Percentiles rank a stretch among this genome's conserved stretches.
Conservation (phyloP, 164 flowering plant genomes). For the Vitis rotundifolia region DNA sequence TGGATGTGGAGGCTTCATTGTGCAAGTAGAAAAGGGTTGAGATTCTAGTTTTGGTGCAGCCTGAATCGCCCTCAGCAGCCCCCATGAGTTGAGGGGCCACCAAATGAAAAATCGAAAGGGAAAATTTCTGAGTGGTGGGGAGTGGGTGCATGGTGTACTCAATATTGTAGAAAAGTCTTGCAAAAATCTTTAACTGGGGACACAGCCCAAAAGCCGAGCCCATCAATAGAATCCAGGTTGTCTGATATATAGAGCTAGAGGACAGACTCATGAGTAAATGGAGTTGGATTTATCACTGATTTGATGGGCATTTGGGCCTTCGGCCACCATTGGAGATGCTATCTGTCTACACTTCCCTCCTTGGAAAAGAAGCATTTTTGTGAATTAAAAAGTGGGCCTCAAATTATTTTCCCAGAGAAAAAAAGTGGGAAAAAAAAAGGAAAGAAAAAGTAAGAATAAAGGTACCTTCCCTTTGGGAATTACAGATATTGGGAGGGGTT, state of each 20-base stretch:
- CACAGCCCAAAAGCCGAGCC: not conserved
- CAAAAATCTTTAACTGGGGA: not conserved
- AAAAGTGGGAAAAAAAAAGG: no score
- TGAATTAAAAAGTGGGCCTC: not conserved
- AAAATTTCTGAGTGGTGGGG: no score
- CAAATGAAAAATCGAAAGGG: no score
- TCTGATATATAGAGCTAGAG: not conserved
- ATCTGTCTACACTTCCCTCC: conserved; percentile 7
- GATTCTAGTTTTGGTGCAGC: no score
- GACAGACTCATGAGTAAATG: not conserved
- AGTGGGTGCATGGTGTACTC: not conserved
- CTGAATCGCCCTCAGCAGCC: no score
- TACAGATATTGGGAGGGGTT: no score
- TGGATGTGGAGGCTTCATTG: no score
- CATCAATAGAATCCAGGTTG: not conserved
- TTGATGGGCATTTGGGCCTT: conserved; percentile 17
- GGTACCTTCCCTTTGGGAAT: no score
- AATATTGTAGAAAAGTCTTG: not conserved
- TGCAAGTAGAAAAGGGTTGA: no score
- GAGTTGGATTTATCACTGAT: conserved; percentile 3
- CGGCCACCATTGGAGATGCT: conserved; percentile 9
- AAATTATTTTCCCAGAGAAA: not conserved
- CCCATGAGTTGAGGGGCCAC: no score
- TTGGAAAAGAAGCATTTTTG: not conserved
- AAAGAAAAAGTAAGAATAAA: no score